Base-by-base conservation (phyloP, 257 asterid genomes). In the Plantago major region DNA sequence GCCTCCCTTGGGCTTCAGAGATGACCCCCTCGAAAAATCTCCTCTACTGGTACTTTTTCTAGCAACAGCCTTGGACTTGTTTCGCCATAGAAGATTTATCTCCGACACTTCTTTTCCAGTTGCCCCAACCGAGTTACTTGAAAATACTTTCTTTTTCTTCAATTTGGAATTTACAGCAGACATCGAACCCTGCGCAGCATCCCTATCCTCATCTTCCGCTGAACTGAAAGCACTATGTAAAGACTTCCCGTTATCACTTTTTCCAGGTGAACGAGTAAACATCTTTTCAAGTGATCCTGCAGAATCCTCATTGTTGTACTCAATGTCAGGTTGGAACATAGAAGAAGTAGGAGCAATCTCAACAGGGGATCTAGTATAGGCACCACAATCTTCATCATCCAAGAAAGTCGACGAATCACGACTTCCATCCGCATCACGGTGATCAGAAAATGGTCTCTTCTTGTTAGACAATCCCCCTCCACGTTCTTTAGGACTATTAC, bases 1-100 rank as follows among this genome's bases (percentile, higher is more conserved):
- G 62, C 42, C 72, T 50, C 69, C 28, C 51, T 70, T 67, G 52
- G 64, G 75, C 75, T 76, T 79, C 56, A 64, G 38, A 17, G 68
- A 59, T 60, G 71, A 40, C 11, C 54, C 67, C 46, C 66, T 63
- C 48, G 56, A 60, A 43, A 48, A 28, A 43, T 63, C 63, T 10
- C 42, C 58, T 58, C 40, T 49, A n/a, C 64, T 57, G 30, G 16
- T 58, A 44, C 70, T 74, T 73, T 71, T 80, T 72, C 10, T 75
- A 45, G 81, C 75, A 42, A 76, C 83, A 16, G 72, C 79, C 71
- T 73, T 75, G 45, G 42, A 60, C 62, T 80, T 83, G 62, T 45
- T 58, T 64, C 62, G 70, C 67, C 62, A 57, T 30, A 67, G 56
- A 8, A 51, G 19, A 53, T 42, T 73, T 66, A 46, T 68, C 67